phyloP scores from a whole-genome alignment of 768 basidiomycete species.

The Lyophyllum atratum region DNA sequence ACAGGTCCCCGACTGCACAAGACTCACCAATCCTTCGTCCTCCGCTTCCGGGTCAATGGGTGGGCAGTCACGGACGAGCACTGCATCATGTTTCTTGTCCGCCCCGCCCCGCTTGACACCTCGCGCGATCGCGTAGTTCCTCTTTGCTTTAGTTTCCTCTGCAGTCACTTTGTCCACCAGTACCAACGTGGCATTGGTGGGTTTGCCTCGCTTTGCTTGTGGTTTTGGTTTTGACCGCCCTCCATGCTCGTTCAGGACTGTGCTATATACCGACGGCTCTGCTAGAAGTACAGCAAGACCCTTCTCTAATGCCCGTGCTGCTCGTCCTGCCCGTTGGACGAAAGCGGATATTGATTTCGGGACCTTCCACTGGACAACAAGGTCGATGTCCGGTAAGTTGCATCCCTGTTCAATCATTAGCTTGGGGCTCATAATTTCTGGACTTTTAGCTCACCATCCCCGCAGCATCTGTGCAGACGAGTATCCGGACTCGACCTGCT shows the following conservation, averaged over 20 bases:
- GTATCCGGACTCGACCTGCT: slow-evolving; percentile 23
- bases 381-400: slow-evolving; percentile 29
- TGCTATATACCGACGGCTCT: neutral
- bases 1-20: slow-evolving; percentile 3
- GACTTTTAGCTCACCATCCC: slow-evolving; percentile 36
- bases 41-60: neutral
- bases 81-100: neutral
- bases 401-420: slow-evolving; percentile 25
- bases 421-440: too few species aligned
- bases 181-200: neutral
- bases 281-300: neutral
- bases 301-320: slow-evolving; percentile 18
- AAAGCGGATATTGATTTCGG: slow-evolving; percentile 26
- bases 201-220: neutral
- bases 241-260: too few species aligned
- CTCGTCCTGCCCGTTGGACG: slow-evolving; percentile 32
- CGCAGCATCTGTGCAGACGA: slow-evolving; percentile 39
- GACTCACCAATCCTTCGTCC: slow-evolving; percentile 3
- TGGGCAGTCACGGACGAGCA: neutral
- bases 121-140: neutral
- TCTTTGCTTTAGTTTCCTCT: neutral
- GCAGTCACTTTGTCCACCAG: neutral
- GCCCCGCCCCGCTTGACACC: neutral
- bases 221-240: too few species aligned
- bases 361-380: slow-evolving; percentile 35